Conservation (phyloP, 306 rosid species). For the Dicorynia guianensis region DNA sequence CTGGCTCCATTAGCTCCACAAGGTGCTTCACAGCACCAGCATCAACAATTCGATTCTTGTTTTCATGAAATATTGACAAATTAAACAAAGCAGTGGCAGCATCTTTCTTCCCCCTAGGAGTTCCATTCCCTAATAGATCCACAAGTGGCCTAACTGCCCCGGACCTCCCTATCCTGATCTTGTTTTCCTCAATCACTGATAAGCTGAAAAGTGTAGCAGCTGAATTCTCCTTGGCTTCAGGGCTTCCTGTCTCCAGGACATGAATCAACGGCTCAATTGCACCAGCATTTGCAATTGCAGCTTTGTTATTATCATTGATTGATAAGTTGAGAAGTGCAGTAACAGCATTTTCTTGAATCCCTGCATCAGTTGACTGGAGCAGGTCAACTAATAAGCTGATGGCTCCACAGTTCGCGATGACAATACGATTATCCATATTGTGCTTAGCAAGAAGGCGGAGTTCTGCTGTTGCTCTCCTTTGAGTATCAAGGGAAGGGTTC, state of each 20-base stretch:
- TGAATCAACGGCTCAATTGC: slow-evolving; percentile 91
- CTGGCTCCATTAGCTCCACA: slow-evolving; percentile 97
- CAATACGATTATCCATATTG: slow-evolving; percentile 89
- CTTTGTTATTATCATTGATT: slow-evolving; percentile 82
- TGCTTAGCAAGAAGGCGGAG: slow-evolving; percentile 86
- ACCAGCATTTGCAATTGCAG: slow-evolving; percentile 76
- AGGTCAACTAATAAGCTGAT: slow-evolving; percentile 75
- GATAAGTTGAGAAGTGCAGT: slow-evolving; percentile 96
- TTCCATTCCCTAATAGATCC: slow-evolving; percentile 89
- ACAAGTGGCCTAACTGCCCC: slow-evolving; percentile 91
- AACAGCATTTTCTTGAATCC: slow-evolving; percentile 91
- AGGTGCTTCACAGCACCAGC: slow-evolving; percentile 97
- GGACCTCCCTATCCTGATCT: slow-evolving; percentile 84
- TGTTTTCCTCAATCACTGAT: slow-evolving; percentile 92
- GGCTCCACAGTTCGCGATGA: slow-evolving; percentile 88
- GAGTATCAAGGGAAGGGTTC: slow-evolving; percentile 65
- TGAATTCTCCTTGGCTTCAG: slow-evolving; percentile 96
- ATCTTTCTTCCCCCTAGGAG: slow-evolving; percentile 97
- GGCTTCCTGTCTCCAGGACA: slow-evolving; percentile 87
- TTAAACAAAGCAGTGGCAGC: slow-evolving; percentile 97
- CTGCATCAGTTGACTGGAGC: slow-evolving; percentile 66
- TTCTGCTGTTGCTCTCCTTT: slow-evolving; percentile 78
- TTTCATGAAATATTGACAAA: slow-evolving; percentile 86
- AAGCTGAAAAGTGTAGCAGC: slow-evolving; percentile 99
- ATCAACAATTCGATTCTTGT: slow-evolving; percentile 84